A percentile compares a stretch with the other conserved stretches of the same genome.
Conservation (phyloP, 352 stramenopile genomes). For the Albugo laibachii region DNA sequence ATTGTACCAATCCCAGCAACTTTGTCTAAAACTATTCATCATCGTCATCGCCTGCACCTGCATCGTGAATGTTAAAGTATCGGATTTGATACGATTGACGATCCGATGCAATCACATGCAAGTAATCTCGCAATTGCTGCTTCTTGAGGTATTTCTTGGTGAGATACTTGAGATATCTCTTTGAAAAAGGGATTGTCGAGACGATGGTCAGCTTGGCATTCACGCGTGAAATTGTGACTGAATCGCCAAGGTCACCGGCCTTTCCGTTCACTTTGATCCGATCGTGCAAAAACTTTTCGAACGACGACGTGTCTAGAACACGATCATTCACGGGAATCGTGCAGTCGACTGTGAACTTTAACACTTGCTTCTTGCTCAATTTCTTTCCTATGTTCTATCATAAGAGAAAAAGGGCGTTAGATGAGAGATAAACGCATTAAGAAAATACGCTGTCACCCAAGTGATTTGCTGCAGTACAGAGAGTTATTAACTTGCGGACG, state of each 20-base stretch:
- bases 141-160: constrained; percentile 99
- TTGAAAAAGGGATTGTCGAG: constrained; percentile 90
- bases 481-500: constrained; percentile 1
- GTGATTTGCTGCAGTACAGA: not conserved
- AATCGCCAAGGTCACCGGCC: constrained; percentile 88
- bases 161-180: constrained; percentile 98
- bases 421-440: not conserved
- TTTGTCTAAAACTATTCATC: constrained; percentile 36
- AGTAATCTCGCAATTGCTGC: constrained; percentile 98
- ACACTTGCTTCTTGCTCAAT: constrained; percentile 75
- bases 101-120: constrained; percentile 96
- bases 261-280: constrained; percentile 99
- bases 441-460: no score
- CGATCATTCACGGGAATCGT: constrained; percentile 96
- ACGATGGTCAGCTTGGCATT: constrained; percentile 94
- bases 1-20: not conserved
- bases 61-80: constrained; percentile 97
- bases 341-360: constrained; percentile 90
- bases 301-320: constrained; percentile 95
- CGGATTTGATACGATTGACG: constrained; percentile 98
- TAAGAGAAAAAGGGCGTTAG: not conserved
- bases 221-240: constrained; percentile 90
- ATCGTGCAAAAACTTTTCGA: constrained; percentile 99
- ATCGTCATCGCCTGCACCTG: constrained; percentile 60
- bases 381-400: constrained; percentile 69